Conservation (phyloP, 768 basidiomycete species). For the Rhodotorula sphaerocarpa region DNA sequence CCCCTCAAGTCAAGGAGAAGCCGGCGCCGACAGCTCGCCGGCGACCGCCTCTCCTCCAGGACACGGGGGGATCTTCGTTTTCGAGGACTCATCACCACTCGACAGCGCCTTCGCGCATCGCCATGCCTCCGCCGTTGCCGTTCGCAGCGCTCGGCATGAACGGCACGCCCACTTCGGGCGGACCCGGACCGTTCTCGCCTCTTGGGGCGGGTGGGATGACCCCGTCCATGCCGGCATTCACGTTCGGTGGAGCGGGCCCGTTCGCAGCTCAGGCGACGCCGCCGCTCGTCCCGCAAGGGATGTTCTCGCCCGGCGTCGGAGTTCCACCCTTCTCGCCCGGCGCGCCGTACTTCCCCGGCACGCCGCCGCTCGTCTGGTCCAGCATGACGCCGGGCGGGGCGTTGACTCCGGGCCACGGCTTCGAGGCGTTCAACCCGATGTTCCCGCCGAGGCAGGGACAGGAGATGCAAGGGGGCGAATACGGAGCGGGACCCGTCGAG, state of each 20-base stretch:
- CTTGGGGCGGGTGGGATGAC: conserved; percentile 62
- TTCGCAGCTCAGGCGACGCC: conserved; percentile 44
- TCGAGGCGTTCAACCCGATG: conserved; percentile 29
- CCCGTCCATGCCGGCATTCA: conserved; percentile 95
- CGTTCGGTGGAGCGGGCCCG: conserved; percentile 53
- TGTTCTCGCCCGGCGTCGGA: conserved; percentile 54
- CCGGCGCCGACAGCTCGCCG: too few relatives aligned
- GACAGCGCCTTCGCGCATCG: conserved; percentile 31
- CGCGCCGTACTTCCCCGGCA: conserved; percentile 9
- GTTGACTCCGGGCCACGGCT: neutral
- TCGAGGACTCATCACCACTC: neutral
- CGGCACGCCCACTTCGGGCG: neutral
- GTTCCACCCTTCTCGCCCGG: conserved; percentile 36
- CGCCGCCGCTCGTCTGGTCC: neutral
- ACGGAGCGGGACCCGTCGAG: neutral
- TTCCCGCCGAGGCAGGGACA: conserved; percentile 16
- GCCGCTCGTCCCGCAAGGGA: conserved; percentile 44
- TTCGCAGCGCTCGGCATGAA: conserved; percentile 8
- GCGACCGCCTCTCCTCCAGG: too few relatives aligned
- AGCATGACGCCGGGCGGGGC: neutral
- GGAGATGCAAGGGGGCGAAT: too few relatives aligned
- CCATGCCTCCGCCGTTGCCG: conserved; percentile 45
- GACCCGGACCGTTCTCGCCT: conserved; percentile 17
- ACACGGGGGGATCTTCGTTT: too few relatives aligned
- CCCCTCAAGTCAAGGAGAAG: too few relatives aligned